Conservation (phyloP, 1,139 yeast species). For the Suhomyces bribrorum region DNA sequence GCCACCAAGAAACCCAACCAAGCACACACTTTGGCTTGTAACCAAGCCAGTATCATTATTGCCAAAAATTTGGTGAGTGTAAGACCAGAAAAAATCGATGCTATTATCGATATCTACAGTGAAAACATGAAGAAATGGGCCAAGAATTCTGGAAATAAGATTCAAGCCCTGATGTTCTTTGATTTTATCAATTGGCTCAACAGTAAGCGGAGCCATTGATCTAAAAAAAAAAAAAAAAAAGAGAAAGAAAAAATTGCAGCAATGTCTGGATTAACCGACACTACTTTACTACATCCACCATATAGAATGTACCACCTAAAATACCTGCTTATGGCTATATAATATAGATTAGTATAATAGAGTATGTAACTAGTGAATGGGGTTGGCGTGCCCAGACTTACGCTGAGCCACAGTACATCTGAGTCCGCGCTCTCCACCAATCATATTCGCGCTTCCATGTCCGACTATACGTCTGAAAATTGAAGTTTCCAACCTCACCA, state of each 20-base stretch:
- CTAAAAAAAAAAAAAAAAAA: background rate
- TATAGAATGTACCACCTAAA: too few relatives aligned
- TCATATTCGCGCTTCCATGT: conserved; percentile 8
- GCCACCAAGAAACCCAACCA: conserved; percentile 46
- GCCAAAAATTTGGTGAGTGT: conserved; percentile 53
- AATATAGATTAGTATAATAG: too few relatives aligned
- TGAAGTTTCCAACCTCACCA: background rate
- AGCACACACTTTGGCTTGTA: conserved; percentile 56
- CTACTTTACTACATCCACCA: too few relatives aligned
- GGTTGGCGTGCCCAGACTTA: too few relatives aligned
- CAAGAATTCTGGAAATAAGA: conserved; percentile 43
- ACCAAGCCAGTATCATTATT: conserved; percentile 61
- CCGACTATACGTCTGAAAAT: conserved; percentile 8
- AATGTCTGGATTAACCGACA: too few relatives aligned
- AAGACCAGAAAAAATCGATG: conserved; percentile 32
- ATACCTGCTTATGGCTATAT: too few relatives aligned
- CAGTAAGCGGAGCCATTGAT: conserved; percentile 37
- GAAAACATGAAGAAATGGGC: conserved; percentile 65
- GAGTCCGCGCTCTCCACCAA: conserved; percentile 9
- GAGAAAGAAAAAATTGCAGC: too few relatives aligned
- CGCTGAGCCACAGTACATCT: conserved; percentile 3
- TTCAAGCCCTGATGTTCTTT: conserved; percentile 63
- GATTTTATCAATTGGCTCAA: conserved; percentile 83
- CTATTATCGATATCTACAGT: conserved; percentile 57
- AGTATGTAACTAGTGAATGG: too few relatives aligned